Base-by-base conservation (phyloP, 345 rosid genomes). In the Lepidium africanum region DNA sequence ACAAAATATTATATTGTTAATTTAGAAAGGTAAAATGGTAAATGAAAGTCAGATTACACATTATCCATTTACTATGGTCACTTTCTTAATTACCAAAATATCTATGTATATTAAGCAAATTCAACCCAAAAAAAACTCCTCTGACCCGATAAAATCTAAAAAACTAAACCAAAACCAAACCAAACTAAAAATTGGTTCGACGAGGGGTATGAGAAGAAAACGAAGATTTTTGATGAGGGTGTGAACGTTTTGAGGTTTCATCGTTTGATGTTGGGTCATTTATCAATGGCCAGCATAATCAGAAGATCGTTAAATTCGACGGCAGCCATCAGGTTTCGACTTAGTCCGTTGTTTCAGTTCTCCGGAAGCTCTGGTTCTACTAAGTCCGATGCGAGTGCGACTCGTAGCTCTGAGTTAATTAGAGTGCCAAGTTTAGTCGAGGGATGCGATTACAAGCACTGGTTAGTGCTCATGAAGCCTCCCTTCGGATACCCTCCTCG, bases 401-500 rank as follows among this genome's bases (percentile, higher is more conserved):
- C 58, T 63, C 69, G 71, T 36, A 23, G n/a, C 64, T 33, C 64
- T 19, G 78, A 68, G 76, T 61, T 79, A 64, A 46, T 11, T 40
- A 69, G 52, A 33, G 67, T 62, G 1, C 78, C 81, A 33, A 62
- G 63, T 64, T 48, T 79, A 72, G 64, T 74, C 0, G 79, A 79
- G 32, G 83, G 85, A 52, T 81, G 85, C 67, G 85, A 81, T 67
- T 79, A 81, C 67, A 73, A 75, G 27, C 81, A 77, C 76, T 80
- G 84, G 81, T 65, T 80, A 2, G 76, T 81, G 39, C 74, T 81
- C n/a, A 77, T 77, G 83, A 81, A 72, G 36, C 67, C 80, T 71
- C 81, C 83, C 12, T 69, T 65, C 27, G 81, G 80, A 55, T 81
- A 79, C 81, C 81, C 81, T 56, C 55, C 46, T 71, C 79, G 85